Percentiles rank a stretch among this genome's conserved stretches.
Conservation (phyloP, 306 rosid species). For the Cucumis melo region DNA sequence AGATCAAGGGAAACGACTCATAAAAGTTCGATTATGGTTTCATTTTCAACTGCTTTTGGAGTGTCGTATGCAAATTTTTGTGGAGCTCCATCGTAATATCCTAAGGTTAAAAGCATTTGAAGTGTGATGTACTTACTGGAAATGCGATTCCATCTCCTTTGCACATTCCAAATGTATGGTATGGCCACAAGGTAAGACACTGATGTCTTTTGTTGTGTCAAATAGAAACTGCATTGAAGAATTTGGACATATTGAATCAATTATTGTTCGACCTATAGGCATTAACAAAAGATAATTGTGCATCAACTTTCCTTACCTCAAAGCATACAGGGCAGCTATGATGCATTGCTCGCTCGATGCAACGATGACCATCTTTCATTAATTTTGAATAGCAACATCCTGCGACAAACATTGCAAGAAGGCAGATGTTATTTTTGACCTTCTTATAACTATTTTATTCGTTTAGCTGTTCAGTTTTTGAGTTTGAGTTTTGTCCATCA, state of each 20-base stretch:
- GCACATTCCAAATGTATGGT: slow-evolving; percentile 60
- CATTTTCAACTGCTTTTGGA: neutral
- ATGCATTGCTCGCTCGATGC: slow-evolving; percentile 80
- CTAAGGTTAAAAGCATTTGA: neutral
- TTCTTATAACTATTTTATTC: neutral
- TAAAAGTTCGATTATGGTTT: neutral
- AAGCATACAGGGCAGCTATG: slow-evolving; percentile 79
- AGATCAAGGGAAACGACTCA: neutral
- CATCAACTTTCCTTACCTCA: slow-evolving; percentile 31
- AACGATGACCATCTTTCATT: slow-evolving; percentile 48
- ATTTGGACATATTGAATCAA: neutral
- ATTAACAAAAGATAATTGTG: neutral
- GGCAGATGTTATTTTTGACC: neutral
- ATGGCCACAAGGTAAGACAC: slow-evolving; percentile 54
- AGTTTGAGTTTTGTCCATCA: neutral
- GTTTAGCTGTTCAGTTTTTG: neutral
- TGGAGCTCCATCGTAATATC: neutral
- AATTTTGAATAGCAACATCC: slow-evolving; percentile 65
- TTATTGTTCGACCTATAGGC: neutral
- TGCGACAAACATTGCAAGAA: slow-evolving; percentile 7
- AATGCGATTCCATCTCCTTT: slow-evolving; percentile 43
- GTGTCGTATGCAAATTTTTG: neutral
- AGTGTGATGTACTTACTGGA: slow-evolving; percentile 27
- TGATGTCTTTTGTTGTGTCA: slow-evolving; percentile 46
- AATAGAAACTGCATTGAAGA: slow-evolving; percentile 49